phyloP scores from a whole-genome alignment of 23 red algal species.

The Gracilaria vermiculophylla region DNA sequence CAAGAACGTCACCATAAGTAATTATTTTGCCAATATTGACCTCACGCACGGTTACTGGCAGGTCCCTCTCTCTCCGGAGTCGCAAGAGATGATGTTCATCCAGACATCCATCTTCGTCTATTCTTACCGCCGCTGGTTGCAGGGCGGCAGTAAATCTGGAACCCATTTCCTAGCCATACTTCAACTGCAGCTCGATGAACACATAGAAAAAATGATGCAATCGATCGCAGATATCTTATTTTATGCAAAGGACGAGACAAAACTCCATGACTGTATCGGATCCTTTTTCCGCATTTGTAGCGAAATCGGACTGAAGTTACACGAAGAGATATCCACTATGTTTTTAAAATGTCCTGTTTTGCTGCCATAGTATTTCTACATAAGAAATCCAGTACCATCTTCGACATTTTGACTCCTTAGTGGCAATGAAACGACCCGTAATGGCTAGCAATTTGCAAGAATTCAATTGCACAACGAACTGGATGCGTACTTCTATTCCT shows the following conservation, averaged over 20 bases:
- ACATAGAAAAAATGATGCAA: not conserved
- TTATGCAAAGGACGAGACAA: slow-evolving; percentile 1
- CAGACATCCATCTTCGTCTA: not conserved
- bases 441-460: not conserved
- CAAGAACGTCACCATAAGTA: not conserved
- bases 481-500: slow-evolving; percentile 27
- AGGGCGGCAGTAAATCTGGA: not conserved
- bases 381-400: not conserved
- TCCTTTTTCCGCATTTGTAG: not conserved
- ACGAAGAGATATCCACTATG: not conserved
- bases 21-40: not conserved
- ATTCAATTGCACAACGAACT: slow-evolving; percentile 3
- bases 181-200: not conserved
- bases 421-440: not conserved
- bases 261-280: not conserved
- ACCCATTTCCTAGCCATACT: slow-evolving; percentile 8
- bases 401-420: not conserved
- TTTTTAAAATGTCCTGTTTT: not conserved
- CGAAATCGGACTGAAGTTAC: slow-evolving; percentile 1
- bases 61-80: not conserved
- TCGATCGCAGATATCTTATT: slow-evolving; percentile 28
- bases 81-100: slow-evolving; percentile 3
- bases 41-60: slow-evolving; percentile 33
- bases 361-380: not conserved
- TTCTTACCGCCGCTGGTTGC: not conserved